Conservation (phyloP, 2,329 filamentous ascomycete genomes). For the Grosmannia penicillata region DNA sequence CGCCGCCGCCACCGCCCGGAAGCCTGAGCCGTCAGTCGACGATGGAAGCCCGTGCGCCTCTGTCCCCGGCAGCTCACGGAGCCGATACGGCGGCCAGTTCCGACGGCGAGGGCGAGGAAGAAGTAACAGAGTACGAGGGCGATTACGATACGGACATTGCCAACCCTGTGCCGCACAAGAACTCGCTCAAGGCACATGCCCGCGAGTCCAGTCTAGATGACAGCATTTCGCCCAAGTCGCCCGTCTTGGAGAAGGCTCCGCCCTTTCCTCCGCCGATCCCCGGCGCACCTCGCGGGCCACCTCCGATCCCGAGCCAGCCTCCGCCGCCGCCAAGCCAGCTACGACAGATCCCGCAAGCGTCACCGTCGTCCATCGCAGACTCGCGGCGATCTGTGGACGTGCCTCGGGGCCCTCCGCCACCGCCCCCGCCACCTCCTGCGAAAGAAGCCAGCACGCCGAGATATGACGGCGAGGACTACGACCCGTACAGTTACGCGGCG, state of each 20-base stretch:
- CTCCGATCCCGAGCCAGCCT: slow-evolving; percentile 45
- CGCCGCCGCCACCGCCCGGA: slow-evolving; percentile 51
- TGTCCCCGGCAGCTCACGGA: slow-evolving; percentile 18
- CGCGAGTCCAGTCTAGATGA: slow-evolving; percentile 66
- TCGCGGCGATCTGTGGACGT: slow-evolving; percentile 53
- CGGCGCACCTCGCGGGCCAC: slow-evolving; percentile 44
- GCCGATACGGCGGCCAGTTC: neutral
- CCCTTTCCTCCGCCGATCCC: slow-evolving; percentile 42
- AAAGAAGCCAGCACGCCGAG: slow-evolving; percentile 23
- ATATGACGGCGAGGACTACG: slow-evolving; percentile 56
- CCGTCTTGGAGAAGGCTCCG: slow-evolving; percentile 27
- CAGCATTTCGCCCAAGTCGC: slow-evolving; percentile 45
- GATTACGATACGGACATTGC: slow-evolving; percentile 97
- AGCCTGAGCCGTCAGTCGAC: slow-evolving; percentile 43
- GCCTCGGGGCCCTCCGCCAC: slow-evolving; percentile 55
- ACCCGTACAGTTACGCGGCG: slow-evolving; percentile 43
- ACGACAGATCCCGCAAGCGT: slow-evolving; percentile 42
- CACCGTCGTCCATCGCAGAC: slow-evolving; percentile 24
- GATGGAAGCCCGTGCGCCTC: slow-evolving; percentile 29
- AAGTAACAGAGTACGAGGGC: slow-evolving; percentile 87
- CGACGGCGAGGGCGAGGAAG: slow-evolving; percentile 59
- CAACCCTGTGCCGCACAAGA: slow-evolving; percentile 84
- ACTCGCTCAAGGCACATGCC: slow-evolving; percentile 71
- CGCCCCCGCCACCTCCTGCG: slow-evolving; percentile 40
- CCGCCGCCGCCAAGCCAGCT: slow-evolving; percentile 14